Percentiles rank a stretch among this genome's conserved stretches.
Conservation (phyloP, 768 basidiomycete species). For the Pleurotus pulmonarius region DNA sequence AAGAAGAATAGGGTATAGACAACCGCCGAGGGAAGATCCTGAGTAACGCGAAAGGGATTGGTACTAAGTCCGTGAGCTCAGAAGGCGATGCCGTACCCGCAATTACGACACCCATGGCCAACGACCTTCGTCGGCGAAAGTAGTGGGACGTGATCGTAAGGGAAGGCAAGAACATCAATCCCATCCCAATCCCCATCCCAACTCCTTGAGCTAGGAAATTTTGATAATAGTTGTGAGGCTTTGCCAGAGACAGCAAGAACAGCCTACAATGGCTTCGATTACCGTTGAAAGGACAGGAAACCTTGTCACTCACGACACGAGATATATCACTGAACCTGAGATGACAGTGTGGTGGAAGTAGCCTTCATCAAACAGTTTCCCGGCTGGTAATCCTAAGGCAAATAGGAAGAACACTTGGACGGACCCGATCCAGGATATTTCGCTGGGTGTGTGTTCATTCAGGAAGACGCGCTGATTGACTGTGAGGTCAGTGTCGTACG, state of each 20-base stretch:
- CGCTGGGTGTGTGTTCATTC: constrained; percentile 33
- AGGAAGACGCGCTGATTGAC: constrained; percentile 29
- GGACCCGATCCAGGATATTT: constrained; percentile 49
- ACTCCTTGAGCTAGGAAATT: constrained; percentile 53
- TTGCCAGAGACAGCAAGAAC: constrained; percentile 47
- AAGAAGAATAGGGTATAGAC: constrained; percentile 49
- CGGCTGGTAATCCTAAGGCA: constrained; percentile 39
- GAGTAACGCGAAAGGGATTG: not conserved
- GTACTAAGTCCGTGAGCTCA: not conserved
- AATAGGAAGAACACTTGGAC: constrained; percentile 48
- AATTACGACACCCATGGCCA: constrained; percentile 55
- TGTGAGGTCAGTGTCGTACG: not conserved
- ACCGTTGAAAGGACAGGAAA: not conserved
- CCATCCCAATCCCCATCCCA: constrained; percentile 54
- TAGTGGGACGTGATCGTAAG: constrained; percentile 52
- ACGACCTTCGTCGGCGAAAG: constrained; percentile 41
- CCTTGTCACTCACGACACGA: constrained; percentile 33
- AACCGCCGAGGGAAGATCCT: constrained; percentile 47
- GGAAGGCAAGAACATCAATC: constrained; percentile 50
- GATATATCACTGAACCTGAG: constrained; percentile 34
- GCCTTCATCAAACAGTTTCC: constrained; percentile 44
- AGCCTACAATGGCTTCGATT: constrained; percentile 21
- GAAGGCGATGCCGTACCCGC: constrained; percentile 30
- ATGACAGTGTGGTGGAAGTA: constrained; percentile 42
- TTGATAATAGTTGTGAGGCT: constrained; percentile 48